Conservation (phyloP, 306 rosid species). For the Acacia acuminata region DNA sequence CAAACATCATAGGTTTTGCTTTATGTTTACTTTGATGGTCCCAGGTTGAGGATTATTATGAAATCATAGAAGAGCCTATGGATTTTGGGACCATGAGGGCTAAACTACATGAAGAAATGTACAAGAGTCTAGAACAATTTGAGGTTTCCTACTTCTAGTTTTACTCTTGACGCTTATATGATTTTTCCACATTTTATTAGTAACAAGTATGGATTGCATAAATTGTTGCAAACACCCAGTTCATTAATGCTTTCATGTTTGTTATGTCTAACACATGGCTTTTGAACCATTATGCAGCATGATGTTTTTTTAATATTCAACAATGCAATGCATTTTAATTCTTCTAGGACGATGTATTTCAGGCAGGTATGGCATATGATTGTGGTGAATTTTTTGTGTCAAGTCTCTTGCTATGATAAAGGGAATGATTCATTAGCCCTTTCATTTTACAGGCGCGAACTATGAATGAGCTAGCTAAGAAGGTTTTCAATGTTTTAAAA, state of each 20-base stretch:
- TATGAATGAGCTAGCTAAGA: constrained; percentile 52
- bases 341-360: constrained; percentile 60
- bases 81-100: constrained; percentile 89
- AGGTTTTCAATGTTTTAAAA: constrained; percentile 52
- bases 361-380: constrained; percentile 56
- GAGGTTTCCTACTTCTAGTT: constrained; percentile 51
- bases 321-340: constrained; percentile 76
- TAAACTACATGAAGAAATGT: constrained; percentile 73
- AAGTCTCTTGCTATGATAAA: constrained; percentile 5
- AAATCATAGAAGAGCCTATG: constrained; percentile 65
- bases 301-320: constrained; percentile 60
- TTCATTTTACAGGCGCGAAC: constrained; percentile 59
- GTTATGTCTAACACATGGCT: constrained; percentile 31
- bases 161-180: not conserved
- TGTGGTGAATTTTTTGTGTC: not conserved
- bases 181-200: not conserved
- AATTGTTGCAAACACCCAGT: not conserved
- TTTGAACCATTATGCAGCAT: constrained; percentile 49
- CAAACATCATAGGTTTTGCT: not conserved
- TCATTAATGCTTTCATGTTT: constrained; percentile 1
- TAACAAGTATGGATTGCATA: constrained; percentile 8
- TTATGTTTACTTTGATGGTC: constrained; percentile 16
- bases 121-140: constrained; percentile 55
- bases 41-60: constrained; percentile 67
- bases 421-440: not conserved